phyloP scores from a whole-genome alignment of 306 rosid species.

The Cucumis melo region DNA sequence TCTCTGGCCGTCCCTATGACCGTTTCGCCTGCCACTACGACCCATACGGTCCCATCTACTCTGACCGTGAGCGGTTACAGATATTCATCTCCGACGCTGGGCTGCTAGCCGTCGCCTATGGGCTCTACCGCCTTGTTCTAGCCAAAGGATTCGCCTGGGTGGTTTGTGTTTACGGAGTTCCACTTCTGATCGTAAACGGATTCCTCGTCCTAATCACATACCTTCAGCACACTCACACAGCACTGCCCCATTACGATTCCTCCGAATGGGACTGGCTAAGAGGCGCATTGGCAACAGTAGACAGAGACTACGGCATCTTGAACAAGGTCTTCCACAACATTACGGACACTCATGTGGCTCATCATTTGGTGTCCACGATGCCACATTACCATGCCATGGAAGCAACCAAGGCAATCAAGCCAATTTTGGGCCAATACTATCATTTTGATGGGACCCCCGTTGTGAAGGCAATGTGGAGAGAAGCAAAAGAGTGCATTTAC shows the following conservation, averaged over 20 bases:
- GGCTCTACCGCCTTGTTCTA: conserved; percentile 40
- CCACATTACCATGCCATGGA: conserved; percentile 86
- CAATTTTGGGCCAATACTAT: conserved; percentile 60
- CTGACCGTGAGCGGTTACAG: conserved; percentile 58
- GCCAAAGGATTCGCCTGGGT: conserved; percentile 75
- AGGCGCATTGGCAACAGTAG: conserved; percentile 88
- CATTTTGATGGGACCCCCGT: conserved; percentile 54
- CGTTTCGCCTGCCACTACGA: conserved; percentile 77
- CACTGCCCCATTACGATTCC: conserved; percentile 76
- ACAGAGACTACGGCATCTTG: conserved; percentile 75
- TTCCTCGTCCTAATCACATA: conserved; percentile 79
- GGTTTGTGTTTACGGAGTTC: conserved; percentile 62
- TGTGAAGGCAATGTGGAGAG: conserved; percentile 59
- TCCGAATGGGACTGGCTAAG: conserved; percentile 94
- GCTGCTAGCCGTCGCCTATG: conserved; percentile 29
- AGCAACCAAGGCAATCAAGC: conserved; percentile 71
- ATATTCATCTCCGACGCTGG: conserved; percentile 52
- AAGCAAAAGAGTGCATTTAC: conserved; percentile 60
- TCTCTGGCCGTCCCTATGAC: conserved; percentile 45
- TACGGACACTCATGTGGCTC: conserved; percentile 92
- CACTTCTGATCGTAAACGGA: conserved; percentile 64
- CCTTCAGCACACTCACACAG: conserved; percentile 87
- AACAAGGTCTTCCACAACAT: conserved; percentile 93
- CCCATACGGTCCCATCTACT: conserved; percentile 65
- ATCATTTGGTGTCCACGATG: conserved; percentile 87